Percentiles rank a stretch among this genome's conserved stretches.
Conservation (phyloP, 1,284 basidiomycete genomes). For the Tilletia caries region DNA sequence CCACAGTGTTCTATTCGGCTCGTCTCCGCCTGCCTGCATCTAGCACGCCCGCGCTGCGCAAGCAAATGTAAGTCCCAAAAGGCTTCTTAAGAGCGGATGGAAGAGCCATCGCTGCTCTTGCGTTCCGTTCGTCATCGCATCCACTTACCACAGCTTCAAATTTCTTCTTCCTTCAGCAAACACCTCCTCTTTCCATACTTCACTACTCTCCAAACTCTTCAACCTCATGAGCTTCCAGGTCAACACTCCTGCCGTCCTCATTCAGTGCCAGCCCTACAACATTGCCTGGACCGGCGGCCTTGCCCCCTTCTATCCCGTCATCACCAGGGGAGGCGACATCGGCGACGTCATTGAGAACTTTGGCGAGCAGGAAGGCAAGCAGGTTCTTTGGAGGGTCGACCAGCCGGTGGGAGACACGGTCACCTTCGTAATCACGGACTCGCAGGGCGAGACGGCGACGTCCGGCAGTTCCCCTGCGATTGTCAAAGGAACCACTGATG, state of each 20-base stretch:
- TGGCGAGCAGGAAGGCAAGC: not conserved
- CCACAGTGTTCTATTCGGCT: too few species aligned
- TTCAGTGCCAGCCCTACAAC: conserved; percentile 34
- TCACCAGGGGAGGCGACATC: conserved; percentile 13
- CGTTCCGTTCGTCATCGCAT: too few species aligned
- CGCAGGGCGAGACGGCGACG: conserved; percentile 20
- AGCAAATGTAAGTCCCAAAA: too few species aligned
- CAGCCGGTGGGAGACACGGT: conserved; percentile 20
- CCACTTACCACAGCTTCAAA: not conserved
- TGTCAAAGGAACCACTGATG: conserved; percentile 22
- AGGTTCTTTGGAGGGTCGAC: conserved; percentile 10
- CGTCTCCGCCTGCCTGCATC: too few species aligned
- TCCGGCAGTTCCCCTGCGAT: conserved; percentile 23
- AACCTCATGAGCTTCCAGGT: conserved; percentile 14
- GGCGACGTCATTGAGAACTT: not conserved
- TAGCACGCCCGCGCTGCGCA: too few species aligned
- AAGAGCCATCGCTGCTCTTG: too few species aligned
- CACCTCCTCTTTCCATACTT: not conserved
- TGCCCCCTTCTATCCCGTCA: not conserved
- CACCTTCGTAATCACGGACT: conserved; percentile 28
- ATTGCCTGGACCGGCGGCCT: conserved; percentile 28
- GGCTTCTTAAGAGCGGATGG: too few species aligned
- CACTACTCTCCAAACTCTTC: too few species aligned
- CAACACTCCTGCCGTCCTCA: conserved; percentile 33
- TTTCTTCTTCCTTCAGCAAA: not conserved